These are phyloP conservation scores for Penicillium griseofulvum DNA, from an alignment of 2,329 filamentous ascomycete species.

Conservation along the genomic window DNA sequence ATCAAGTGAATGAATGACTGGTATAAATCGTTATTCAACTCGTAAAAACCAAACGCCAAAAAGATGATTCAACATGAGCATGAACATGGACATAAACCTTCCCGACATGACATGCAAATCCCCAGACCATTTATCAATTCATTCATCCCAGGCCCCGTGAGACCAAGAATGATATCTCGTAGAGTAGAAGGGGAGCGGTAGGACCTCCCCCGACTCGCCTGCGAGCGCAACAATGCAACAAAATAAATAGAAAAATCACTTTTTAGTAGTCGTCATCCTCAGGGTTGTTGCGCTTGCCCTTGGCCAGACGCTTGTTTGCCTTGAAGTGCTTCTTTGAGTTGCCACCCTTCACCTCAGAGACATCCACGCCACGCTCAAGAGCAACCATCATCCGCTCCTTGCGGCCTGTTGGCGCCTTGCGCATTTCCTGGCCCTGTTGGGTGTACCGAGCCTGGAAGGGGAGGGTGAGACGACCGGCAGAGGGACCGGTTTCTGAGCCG, in stretches of 20 bases:
- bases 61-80: constrained; percentile 5
- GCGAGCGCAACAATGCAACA: constrained; percentile 20
- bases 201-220: constrained; percentile 16
- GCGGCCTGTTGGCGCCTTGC: constrained; percentile 73
- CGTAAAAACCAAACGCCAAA: constrained; percentile 10
- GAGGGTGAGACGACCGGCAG: constrained; percentile 65
- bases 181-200: constrained; percentile 5
- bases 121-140: constrained; percentile 14
- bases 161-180: constrained; percentile 5
- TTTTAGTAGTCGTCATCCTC: constrained; percentile 33
- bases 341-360: constrained; percentile 65
- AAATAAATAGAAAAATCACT: constrained; percentile 17
- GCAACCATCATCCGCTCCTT: constrained; percentile 78
- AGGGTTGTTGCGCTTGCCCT: constrained; percentile 32
- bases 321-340: constrained; percentile 77
- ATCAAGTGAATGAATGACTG: constrained; percentile 14
- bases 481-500: constrained; percentile 56
- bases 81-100: constrained; percentile 6
- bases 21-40: constrained; percentile 16
- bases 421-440: constrained; percentile 71
- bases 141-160: constrained; percentile 6
- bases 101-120: constrained; percentile 18
- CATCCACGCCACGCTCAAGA: constrained; percentile 79
- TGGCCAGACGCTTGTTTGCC: constrained; percentile 38
- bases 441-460: constrained; percentile 91